phyloP scores from a whole-genome alignment of 805 yeast genomes.

The Ogataea dorogensis region DNA sequence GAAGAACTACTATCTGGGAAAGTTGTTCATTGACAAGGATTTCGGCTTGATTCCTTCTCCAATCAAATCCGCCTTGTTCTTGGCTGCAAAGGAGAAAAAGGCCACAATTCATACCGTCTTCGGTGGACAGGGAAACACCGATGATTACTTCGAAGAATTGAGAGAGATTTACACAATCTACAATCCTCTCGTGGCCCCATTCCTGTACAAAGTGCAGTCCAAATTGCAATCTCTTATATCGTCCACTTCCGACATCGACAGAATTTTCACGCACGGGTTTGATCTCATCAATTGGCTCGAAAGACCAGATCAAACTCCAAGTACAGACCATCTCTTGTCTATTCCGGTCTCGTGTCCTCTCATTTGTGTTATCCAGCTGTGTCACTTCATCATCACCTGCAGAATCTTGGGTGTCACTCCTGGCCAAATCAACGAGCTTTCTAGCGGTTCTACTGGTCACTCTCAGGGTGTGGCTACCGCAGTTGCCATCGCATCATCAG shows the following conservation, averaged over 20 bases:
- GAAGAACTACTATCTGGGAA: conserved; percentile 64
- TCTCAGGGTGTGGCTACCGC: conserved; percentile 93
- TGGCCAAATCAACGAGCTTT: conserved; percentile 71
- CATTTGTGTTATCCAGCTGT: conserved; percentile 91
- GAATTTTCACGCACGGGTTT: conserved; percentile 90
- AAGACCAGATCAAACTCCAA: conserved; percentile 83
- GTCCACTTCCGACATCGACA: conserved; percentile 73
- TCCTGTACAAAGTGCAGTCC: conserved; percentile 66
- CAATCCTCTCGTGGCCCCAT: conserved; percentile 68
- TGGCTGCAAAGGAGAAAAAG: conserved; percentile 53
- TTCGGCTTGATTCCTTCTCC: conserved; percentile 22
- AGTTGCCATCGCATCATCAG: conserved; percentile 78
- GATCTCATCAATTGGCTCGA: conserved; percentile 86
- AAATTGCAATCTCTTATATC: conserved; percentile 67
- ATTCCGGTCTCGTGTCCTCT: conserved; percentile 97
- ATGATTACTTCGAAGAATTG: conserved; percentile 95
- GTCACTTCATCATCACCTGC: conserved; percentile 88
- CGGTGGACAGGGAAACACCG: conserved; percentile 99
- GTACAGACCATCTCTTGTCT: conserved; percentile 78
- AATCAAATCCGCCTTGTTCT: conserved; percentile 46
- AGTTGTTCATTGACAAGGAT: conserved; percentile 30
- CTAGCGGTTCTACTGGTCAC: conserved; percentile 83
- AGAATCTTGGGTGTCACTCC: conserved; percentile 83
- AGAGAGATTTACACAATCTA: conserved; percentile 79
- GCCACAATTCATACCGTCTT: conserved; percentile 80